Evolutionary conservation across 2,329 filamentous ascomycete genomes (phyloP).

Genomic region (Westerdykella aurantiaca): DNA sequence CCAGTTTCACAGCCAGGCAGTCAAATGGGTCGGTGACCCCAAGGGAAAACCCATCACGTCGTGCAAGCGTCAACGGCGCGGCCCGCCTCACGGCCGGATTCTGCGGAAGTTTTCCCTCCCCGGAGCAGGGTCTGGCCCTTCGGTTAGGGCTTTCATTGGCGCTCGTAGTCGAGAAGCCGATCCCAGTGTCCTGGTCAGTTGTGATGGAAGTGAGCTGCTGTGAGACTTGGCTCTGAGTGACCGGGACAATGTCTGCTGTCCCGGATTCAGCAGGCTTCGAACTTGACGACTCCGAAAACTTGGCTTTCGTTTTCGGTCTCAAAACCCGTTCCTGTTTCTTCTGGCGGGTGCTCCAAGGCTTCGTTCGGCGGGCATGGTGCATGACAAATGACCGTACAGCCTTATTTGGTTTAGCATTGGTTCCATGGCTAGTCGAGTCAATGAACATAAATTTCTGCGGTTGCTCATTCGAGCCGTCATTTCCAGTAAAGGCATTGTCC

Average conservation of each 20-base stretch:
- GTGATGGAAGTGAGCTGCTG: too few relatives aligned
- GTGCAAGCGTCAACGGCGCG: conserved; percentile 2
- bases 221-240: too few relatives aligned
- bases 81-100: neutral
- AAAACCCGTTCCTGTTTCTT: conserved; percentile 9
- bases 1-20: conserved; percentile 20
- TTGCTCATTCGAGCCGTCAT: conserved; percentile 8
- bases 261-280: neutral
- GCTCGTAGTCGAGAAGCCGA: neutral
- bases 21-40: conserved; percentile 17
- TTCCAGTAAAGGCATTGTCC: conserved; percentile 3
- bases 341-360: conserved; percentile 29
- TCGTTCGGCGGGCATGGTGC: conserved; percentile 28
- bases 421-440: conserved; percentile 24
- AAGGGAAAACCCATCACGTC: conserved; percentile 10
- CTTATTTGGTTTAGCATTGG: conserved; percentile 28
- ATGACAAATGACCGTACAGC: conserved; percentile 34
- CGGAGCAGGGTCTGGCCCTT: neutral
- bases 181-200: neutral
- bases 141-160: neutral
- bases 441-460: conserved; percentile 33
- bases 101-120: neutral
- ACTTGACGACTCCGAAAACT: neutral
- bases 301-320: neutral
- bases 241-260: neutral